Evolutionary conservation across 306 rosid genomes (phyloP), one percentile per base, ranked within the genome.

Genomic region (Vigna mungo): DNA sequence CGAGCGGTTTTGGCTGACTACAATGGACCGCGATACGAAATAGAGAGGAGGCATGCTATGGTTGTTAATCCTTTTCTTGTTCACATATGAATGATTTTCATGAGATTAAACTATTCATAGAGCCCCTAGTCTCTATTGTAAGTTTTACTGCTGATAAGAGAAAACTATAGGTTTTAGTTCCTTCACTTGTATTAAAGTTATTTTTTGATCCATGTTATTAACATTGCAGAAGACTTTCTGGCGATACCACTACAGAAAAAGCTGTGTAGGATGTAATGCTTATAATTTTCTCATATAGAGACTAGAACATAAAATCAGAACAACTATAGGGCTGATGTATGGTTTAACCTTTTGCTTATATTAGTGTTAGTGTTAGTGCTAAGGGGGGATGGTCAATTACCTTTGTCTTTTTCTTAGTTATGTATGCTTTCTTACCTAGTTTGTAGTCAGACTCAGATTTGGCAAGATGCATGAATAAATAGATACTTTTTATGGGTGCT

Each of bases 11-110:
- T 89, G 85, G 93, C 83, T 82, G 90, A 84, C 80, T 95, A 92
- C 84, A 78, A 76, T 3, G 99, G 97, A 62, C 94, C 90, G 0
- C 90, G 89, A 81, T 92, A 89, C 80, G 90, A 88, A 87, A 89
- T 92, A 18, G 99, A 92, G 92, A 85, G 82, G 86, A 86, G 74
- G 78, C 87, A 63, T 52, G 76, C 88, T 37, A 73, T 78, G 97
- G 99, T 89, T 81, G 89, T 71, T 78, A 63, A 68, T 87, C 79
- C 70, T 81, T 63, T 51, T 82, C 81, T 72, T 48, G 64, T 55
- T 27, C 60, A 25, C 59, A 12, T 60, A 78, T 71, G 55, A 59
- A 41, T 55, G 32, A 63, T 64, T 74, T 78, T 78, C 23, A 14
- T 68, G 73, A 12, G 65, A n/a, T 59, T 59, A 59, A 59, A 59